Base-by-base conservation (phyloP, 176 grass and related monocot species). In the Carex pumila region DNA sequence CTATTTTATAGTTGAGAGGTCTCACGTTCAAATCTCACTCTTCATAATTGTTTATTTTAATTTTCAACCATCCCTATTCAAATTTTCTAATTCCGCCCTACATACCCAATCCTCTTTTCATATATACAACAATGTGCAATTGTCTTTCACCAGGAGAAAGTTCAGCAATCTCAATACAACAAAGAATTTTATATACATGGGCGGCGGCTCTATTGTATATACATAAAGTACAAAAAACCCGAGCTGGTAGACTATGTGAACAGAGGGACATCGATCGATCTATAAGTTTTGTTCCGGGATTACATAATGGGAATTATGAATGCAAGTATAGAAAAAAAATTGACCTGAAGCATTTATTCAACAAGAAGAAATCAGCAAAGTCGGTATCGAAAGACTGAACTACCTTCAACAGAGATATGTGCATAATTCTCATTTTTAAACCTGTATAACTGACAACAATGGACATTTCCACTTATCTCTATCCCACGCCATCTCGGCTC, bases 371-470 rank as follows among this genome's bases (percentile, higher is more conserved):
- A 62, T 81, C 17, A 59, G 18, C 10, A 41, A 11, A 81, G 0
- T 49, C 60, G 30, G 63, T 10, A 69, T 56, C 21, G n/a, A 81
- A 47, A 63, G 22, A 64, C 3, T 0, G 19, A 81, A 21, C 25
- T 34, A 78, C 17, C 50, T 49, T 81, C 34, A 75, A 74, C 36
- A 45, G 32, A 83, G 21, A 79, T 67, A 80, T 71, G 60, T 86
- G 41, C 49, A 86, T 13, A 60, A 85, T 45, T 79, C 59, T 85
- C 71, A 67, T 60, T 53, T 61, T 85, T 25, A 34, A 79, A 81
- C 61, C 79, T 1, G 79, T 81, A 81, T 81, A 81, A 81, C 59
- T 45, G 39, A 50, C 79, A 63, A 81, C 59, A 81, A 81, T 63
- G 56, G 61, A 41, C 31, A 75, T 75, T 75, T 80, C 45, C 61